Evolutionary conservation across 768 basidiomycete species (phyloP).

Genomic region (Naematelia aurantialba): DNA sequence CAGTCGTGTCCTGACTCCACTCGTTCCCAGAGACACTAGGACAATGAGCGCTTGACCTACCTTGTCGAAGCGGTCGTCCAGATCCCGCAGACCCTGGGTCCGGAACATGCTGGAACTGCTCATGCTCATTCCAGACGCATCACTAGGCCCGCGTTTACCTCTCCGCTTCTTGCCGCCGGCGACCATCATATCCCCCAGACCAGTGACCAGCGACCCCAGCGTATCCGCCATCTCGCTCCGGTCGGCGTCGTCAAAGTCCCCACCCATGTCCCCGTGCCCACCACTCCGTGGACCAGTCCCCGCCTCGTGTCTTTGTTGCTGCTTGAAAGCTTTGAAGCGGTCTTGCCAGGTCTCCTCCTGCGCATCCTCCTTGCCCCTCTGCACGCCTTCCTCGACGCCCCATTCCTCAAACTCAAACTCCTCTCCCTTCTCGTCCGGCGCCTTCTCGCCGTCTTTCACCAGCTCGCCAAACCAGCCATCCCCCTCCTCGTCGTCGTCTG

Average conservation of each 20-base stretch:
- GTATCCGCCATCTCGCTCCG: conserved; percentile 61
- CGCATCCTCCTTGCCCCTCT: conserved; percentile 44
- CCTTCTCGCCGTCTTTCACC: conserved; percentile 38
- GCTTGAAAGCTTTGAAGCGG: conserved; percentile 74
- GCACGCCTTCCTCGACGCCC: conserved; percentile 43
- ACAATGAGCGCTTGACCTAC: conserved; percentile 55
- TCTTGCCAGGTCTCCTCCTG: conserved; percentile 65
- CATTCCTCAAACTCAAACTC: conserved; percentile 45
- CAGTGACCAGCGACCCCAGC: conserved; percentile 63
- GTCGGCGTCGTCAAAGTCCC: conserved; percentile 54
- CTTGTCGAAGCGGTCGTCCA: conserved; percentile 93
- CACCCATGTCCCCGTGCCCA: conserved; percentile 48
- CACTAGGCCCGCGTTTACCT: conserved; percentile 65
- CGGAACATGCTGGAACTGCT: conserved; percentile 93
- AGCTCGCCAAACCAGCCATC: conserved; percentile 42
- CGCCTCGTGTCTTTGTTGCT: conserved; percentile 32
- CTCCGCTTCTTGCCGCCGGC: conserved; percentile 66
- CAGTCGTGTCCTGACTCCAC: neutral
- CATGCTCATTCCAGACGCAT: conserved; percentile 94
- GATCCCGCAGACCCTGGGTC: conserved; percentile 76
- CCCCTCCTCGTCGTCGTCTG: conserved; percentile 39
- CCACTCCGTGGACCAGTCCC: conserved; percentile 44
- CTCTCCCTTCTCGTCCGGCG: conserved; percentile 33
- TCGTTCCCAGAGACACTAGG: too few species aligned
- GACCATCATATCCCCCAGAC: conserved; percentile 60